Percentiles rank a stretch among this genome's conserved stretches.
Evolutionary conservation across 768 basidiomycete genomes (phyloP).

Genomic region (Hydnomerulius pinastri): DNA sequence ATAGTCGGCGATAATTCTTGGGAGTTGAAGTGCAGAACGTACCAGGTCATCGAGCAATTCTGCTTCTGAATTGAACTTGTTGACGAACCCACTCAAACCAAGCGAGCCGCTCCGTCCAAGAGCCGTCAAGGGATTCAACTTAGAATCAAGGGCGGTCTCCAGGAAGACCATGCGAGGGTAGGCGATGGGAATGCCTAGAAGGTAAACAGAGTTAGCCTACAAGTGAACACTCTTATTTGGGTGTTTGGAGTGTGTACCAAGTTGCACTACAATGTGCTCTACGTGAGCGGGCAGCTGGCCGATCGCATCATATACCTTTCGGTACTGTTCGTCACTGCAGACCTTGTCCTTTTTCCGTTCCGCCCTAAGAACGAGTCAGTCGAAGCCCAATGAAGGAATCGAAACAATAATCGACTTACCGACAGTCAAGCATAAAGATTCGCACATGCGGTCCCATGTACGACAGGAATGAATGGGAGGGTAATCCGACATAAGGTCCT

Average conservation of each 20-base stretch:
- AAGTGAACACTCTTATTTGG: background rate
- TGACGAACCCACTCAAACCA: conserved; percentile 78
- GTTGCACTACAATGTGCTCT: conserved; percentile 81
- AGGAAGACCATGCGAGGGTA: conserved; percentile 95
- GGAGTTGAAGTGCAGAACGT: conserved; percentile 26
- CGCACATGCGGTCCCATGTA: conserved; percentile 78
- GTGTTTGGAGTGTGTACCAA: conserved; percentile 48
- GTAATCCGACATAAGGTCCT: conserved; percentile 79
- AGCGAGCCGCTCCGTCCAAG: conserved; percentile 68
- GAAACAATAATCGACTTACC: conserved; percentile 44
- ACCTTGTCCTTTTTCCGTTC: conserved; percentile 85
- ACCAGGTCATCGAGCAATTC: conserved; percentile 94
- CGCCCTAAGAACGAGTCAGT: conserved; percentile 49
- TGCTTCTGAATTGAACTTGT: conserved; percentile 90
- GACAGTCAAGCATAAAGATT: conserved; percentile 80
- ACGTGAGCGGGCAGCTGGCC: conserved; percentile 59
- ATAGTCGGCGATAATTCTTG: too few species aligned
- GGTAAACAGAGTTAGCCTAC: background rate
- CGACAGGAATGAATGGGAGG: conserved; percentile 80
- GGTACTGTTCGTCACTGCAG: conserved; percentile 74
- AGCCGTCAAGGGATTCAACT: conserved; percentile 80
- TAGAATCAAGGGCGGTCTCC: conserved; percentile 75
- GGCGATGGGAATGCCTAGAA: conserved; percentile 73
- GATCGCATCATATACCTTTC: conserved; percentile 67
- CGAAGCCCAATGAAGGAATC: background rate